These are phyloP conservation scores for Phytopythium ostracodes DNA, from an alignment of 352 stramenopile genomes.

Conservation along the genomic window DNA sequence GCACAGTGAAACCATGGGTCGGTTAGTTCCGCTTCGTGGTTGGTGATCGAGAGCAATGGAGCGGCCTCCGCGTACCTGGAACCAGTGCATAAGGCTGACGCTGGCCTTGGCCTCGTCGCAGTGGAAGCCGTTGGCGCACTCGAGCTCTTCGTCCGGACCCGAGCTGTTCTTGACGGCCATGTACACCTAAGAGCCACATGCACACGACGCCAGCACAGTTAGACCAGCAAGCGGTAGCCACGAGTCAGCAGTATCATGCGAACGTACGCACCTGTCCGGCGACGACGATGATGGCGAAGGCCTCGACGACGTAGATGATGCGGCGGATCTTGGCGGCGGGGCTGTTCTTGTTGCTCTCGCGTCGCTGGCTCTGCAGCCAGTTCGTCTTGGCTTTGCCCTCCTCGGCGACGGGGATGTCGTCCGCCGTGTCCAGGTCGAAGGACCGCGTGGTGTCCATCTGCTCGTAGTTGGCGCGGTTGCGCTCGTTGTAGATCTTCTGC, in stretches of 20 bases:
- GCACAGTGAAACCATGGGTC: background rate
- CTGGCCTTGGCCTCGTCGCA: conserved; percentile 28
- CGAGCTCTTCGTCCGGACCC: conserved; percentile 24
- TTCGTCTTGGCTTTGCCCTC: conserved; percentile 6
- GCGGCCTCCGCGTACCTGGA: conserved; percentile 13
- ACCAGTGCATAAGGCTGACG: conserved; percentile 25
- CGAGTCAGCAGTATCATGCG: background rate
- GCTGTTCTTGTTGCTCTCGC: conserved; percentile 2
- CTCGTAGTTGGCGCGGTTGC: conserved; percentile 10
- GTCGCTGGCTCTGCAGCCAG: background rate
- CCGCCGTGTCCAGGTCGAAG: conserved; percentile 20
- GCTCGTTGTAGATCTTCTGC: conserved; percentile 12
- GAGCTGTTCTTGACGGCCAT: conserved; percentile 21
- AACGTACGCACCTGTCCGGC: conserved; percentile 17
- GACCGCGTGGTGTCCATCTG: conserved; percentile 8
- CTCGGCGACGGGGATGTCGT: conserved; percentile 15
- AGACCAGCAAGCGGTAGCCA: background rate
- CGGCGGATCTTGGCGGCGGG: conserved; percentile 19
- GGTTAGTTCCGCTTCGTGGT: background rate
- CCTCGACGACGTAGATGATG: conserved; percentile 20
- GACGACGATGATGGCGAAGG: conserved; percentile 16
- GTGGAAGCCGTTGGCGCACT: conserved; percentile 42
- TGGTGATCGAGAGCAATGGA: background rate
- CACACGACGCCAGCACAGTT: background rate
- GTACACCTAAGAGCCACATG: conserved; percentile 18